Conservation (phyloP, 2,329 filamentous ascomycete genomes). For the Didymella arachidicola region DNA sequence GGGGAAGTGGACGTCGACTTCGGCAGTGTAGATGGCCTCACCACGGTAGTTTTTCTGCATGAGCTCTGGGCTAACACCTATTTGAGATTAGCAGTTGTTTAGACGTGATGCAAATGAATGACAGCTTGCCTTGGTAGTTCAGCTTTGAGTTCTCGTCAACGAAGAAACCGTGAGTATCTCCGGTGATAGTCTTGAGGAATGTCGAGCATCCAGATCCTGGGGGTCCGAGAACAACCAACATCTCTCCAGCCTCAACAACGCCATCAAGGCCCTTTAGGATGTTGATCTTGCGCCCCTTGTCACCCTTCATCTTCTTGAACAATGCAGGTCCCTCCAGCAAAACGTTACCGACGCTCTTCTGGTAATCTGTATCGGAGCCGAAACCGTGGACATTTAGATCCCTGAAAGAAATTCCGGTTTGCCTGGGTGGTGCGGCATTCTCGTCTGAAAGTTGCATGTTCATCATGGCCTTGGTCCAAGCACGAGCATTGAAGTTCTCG, state of each 20-base stretch:
- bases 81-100: slow-evolving; percentile 19
- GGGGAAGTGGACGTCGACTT: slow-evolving; percentile 83
- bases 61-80: slow-evolving; percentile 71
- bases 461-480: slow-evolving; percentile 60
- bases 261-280: slow-evolving; percentile 74
- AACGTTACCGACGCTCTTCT: slow-evolving; percentile 60
- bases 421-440: slow-evolving; percentile 52
- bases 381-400: slow-evolving; percentile 59
- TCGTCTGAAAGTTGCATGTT: slow-evolving; percentile 55
- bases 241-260: slow-evolving; percentile 73
- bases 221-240: slow-evolving; percentile 77
- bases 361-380: slow-evolving; percentile 59
- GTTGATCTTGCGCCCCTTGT: slow-evolving; percentile 60
- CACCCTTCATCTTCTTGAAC: slow-evolving; percentile 46
- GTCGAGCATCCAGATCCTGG: slow-evolving; percentile 78
- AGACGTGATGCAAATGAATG: too few relatives aligned
- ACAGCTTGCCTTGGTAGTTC: slow-evolving; percentile 75
- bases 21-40: slow-evolving; percentile 86
- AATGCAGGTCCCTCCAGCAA: slow-evolving; percentile 53
- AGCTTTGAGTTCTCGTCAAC: slow-evolving; percentile 75
- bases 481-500: slow-evolving; percentile 57
- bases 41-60: slow-evolving; percentile 82
- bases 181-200: slow-evolving; percentile 82
- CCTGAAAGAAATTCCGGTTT: slow-evolving; percentile 57
- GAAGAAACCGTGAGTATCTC: slow-evolving; percentile 81